A percentile compares a stretch with the other conserved stretches of the same genome.
These are phyloP conservation scores for Colletotrichum sansevieriae DNA, from an alignment of 2,329 filamentous ascomycete genomes.

Conservation along the genomic window DNA sequence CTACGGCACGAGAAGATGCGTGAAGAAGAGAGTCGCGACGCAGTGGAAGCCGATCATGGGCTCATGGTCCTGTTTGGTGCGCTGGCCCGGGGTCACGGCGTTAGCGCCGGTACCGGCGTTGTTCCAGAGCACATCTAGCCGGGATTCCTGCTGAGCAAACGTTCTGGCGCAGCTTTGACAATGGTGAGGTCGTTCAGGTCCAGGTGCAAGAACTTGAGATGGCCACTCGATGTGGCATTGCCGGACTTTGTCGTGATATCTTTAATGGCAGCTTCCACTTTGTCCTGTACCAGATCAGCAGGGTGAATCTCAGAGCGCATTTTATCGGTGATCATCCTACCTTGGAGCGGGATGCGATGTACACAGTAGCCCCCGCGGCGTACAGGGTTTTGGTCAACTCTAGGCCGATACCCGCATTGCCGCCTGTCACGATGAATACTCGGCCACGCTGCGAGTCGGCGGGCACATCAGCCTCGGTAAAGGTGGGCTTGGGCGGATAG, in stretches of 20 bases:
- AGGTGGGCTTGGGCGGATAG: constrained; percentile 45
- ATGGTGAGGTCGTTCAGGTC: constrained; percentile 58
- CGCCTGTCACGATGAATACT: constrained; percentile 63
- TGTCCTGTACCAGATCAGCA: background rate
- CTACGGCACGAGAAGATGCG: constrained; percentile 50
- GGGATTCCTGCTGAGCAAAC: constrained; percentile 53
- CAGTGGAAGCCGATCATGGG: constrained; percentile 52
- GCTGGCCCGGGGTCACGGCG: constrained; percentile 40
- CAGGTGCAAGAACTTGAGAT: constrained; percentile 51
- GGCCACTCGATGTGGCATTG: background rate
- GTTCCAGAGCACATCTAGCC: constrained; percentile 59
- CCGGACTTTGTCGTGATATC: background rate
- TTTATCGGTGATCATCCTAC: constrained; percentile 20
- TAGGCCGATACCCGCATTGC: constrained; percentile 58
- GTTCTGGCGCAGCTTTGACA: constrained; percentile 53
- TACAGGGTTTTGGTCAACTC: constrained; percentile 68
- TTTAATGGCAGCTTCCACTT: background rate
- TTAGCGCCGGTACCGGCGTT: constrained; percentile 50
- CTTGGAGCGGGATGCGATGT: constrained; percentile 61
- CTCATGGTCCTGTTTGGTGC: constrained; percentile 51
- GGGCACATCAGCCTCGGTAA: constrained; percentile 46
- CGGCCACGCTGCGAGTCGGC: constrained; percentile 45
- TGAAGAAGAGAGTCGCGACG: constrained; percentile 51
- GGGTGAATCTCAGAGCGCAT: fast-evolving
- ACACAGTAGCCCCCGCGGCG: constrained; percentile 63